Evolutionary conservation across 2,329 filamentous ascomycete genomes (phyloP), one percentile per base, ranked within the genome.

Genomic region (Penicillium corylophilum): DNA sequence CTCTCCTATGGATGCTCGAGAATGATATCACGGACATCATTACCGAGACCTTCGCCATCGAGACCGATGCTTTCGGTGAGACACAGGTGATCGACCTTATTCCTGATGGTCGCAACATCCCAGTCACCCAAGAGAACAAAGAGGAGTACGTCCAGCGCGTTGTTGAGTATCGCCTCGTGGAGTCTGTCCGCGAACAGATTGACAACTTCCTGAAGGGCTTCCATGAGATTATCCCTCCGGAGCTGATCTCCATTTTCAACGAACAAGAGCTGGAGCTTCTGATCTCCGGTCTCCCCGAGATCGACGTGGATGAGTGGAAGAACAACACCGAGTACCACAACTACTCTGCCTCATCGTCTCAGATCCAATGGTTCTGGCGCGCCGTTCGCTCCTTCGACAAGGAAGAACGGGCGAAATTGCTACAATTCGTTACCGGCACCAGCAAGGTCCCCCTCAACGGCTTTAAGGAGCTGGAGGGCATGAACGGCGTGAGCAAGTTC

Each of bases 281-380:
- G 55, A 99, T 99, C 67, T 99, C 94, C 45, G 94, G 94, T 68
- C 81, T 99, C 46, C 94, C 94, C 1, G 94, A 99, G 67, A 96
- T 99, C 62, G 93, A 99, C 63, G 85, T 97, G 36, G 94, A 99
- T 67, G 94, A 99, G 75, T 99, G 94, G 94, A 96, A 96, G 82
- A 91, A 89, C 75, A 96, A 96, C 74, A 95, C 93, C 2, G 95
- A 99, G 69, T 97, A 99, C 65, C 93, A 97, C 74, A 97, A 97
- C 73, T 99, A 99, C 77, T 90, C 85, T 4, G 87, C 90, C 28
- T 93, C 92, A 0, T 96, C 94, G 3, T 89, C 90, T 40, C 95
- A 99, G 71, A 96, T 99, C 53, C 92, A 97, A 71, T 99, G 94
- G 94, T 99, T 99, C 84, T 99, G 94, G 94, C 88, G 95, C 66